Base-by-base conservation (phyloP, 306 rosid species). In the Quercus bicolor region DNA sequence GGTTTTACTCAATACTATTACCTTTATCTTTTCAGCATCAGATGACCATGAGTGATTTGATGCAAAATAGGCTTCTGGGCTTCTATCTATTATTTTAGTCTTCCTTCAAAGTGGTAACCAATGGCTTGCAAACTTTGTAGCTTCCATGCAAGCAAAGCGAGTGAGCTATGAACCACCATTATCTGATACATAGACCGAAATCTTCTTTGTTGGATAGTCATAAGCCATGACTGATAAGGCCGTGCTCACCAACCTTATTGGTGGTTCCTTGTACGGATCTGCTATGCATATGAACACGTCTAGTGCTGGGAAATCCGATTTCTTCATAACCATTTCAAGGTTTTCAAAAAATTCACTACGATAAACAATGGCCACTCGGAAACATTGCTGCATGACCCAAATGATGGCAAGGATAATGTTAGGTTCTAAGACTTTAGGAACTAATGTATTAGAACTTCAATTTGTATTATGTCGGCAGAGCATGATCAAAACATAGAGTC, bases 151-250 rank as follows among this genome's bases (percentile, higher is more conserved):
- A 61, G 88, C 88, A 26, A 80, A 87, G 26, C 81, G 79, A 55
- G 90, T 87, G 64, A 84, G 34, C 15, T 79, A 79, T 6, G 90
- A 87, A 48, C 88, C 88, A 1, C 90, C 90, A 53, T 87, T 88
- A 69, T 87, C 90, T 1, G 85, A 87, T 11, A 87, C 78, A 21
- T 84, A 84, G 1, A 84, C 75, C 10, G 87, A 87, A 4, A 84
- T 16, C 85, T 87, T 87, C 23, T 26, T 73, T 0, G 78, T 34
- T 40, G 86, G 87, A 26, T 84, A 87, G 28, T 84, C 87, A 57
- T 75, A 86, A 10, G 82, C 80, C 87, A 87, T 84, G 15, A 62
- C 87, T 12, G 86, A 81, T 5, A 87, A 29, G 6, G 76, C 82
- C 5, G 84, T 81, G 84, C 82, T 87, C 5, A 87, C 86, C 24